A percentile compares a stretch with the other conserved stretches of the same genome.
phyloP scores from a whole-genome alignment of 2,329 filamentous ascomycete genomes.

The Penicillium sp. region DNA sequence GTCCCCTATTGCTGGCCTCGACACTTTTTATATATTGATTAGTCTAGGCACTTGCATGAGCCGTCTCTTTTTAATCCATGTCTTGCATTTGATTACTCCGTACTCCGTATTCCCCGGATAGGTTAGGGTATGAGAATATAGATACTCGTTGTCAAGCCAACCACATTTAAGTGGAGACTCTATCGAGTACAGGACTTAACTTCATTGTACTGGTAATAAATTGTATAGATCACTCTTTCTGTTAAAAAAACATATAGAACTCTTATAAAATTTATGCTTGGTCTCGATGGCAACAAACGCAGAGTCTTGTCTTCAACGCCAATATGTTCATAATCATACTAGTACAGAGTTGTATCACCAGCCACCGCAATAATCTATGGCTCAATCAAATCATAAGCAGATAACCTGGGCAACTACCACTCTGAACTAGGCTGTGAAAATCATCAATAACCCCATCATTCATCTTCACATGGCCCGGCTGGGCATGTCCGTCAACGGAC shows the following conservation, averaged over 20 bases:
- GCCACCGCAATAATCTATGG: slow-evolving; percentile 1
- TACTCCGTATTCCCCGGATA: background rate
- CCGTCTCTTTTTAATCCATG: slow-evolving; percentile 15
- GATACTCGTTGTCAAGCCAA: slow-evolving; percentile 2
- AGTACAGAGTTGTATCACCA: slow-evolving; percentile 3
- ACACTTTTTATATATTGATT: slow-evolving; percentile 1
- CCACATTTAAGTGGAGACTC: slow-evolving; percentile 1
- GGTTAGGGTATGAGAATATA: background rate
- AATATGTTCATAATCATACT: slow-evolving; percentile 4
- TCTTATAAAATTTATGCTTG: background rate
- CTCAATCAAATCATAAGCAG: background rate
- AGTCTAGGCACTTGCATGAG: slow-evolving; percentile 7
- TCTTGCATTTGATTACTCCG: slow-evolving; percentile 18
- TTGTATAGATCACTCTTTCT: background rate
- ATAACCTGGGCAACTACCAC: background rate
- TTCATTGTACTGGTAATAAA: background rate
- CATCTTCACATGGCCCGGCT: slow-evolving; percentile 15
- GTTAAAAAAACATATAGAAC: background rate
- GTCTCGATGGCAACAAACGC: background rate
- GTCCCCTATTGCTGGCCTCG: background rate
- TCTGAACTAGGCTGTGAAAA: background rate
- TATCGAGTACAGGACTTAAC: background rate
- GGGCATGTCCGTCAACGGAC: slow-evolving; percentile 21
- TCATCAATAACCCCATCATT: slow-evolving; percentile 5
- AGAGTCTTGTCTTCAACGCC: background rate